Percentiles rank a stretch among this genome's conserved stretches.
These are phyloP conservation scores for Penicillium odoratum DNA, from an alignment of 495 filamentous ascomycete species.

Conservation along the genomic window DNA sequence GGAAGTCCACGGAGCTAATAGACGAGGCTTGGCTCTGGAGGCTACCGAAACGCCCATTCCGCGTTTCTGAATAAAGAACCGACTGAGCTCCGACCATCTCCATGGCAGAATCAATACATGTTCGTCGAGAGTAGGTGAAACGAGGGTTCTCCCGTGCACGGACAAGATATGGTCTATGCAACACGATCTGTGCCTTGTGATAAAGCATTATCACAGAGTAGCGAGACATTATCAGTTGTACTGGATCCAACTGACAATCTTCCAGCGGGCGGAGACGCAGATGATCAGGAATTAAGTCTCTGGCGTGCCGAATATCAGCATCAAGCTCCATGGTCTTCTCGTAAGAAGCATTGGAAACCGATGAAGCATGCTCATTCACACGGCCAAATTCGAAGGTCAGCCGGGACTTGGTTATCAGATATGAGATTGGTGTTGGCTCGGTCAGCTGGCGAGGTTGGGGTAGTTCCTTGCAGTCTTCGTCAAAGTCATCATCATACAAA, in stretches of 20 bases:
- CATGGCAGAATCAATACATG: constrained; percentile 85
- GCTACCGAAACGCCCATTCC: constrained; percentile 67
- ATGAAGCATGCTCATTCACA: constrained; percentile 54
- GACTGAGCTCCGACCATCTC: constrained; percentile 74
- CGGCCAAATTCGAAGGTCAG: constrained; percentile 62
- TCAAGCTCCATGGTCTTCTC: constrained; percentile 86
- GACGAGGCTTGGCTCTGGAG: constrained; percentile 74
- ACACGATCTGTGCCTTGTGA: constrained; percentile 81
- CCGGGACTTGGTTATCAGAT: constrained; percentile 79
- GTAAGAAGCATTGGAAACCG: constrained; percentile 57
- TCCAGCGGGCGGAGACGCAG: constrained; percentile 75
- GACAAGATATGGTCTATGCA: constrained; percentile 84
- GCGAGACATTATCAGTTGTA: constrained; percentile 80
- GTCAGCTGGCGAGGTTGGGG: constrained; percentile 70
- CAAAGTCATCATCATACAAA: constrained; percentile 91
- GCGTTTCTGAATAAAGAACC: constrained; percentile 71
- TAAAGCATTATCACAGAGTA: constrained; percentile 68
- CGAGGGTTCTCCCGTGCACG: constrained; percentile 75
- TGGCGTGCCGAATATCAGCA: constrained; percentile 68
- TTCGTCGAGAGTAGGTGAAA: constrained; percentile 79
- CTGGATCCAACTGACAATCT: constrained; percentile 71
- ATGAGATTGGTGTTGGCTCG: constrained; percentile 84
- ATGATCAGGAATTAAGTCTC: constrained; percentile 73
- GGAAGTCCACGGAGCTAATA: constrained; percentile 78
- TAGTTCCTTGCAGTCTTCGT: constrained; percentile 71